Evolutionary conservation across 2,329 filamentous ascomycete genomes (phyloP).

Genomic region (Cordyceps farinosa): DNA sequence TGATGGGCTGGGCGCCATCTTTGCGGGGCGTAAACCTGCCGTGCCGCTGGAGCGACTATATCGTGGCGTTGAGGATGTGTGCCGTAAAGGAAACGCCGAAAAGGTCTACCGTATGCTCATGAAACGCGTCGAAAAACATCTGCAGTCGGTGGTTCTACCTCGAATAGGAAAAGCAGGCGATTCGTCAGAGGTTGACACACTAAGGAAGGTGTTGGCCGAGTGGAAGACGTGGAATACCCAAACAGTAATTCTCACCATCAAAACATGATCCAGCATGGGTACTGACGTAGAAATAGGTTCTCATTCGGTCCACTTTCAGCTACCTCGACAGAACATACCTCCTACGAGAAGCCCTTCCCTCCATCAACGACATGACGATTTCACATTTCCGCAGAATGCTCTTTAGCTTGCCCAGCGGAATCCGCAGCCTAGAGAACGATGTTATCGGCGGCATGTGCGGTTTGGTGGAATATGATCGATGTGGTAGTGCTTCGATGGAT

Average conservation of each 20-base stretch:
- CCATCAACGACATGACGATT: slow-evolving; percentile 79
- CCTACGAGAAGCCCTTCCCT: slow-evolving; percentile 63
- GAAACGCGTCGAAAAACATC: slow-evolving; percentile 62
- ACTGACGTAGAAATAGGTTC: slow-evolving; percentile 47
- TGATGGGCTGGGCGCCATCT: slow-evolving; percentile 68
- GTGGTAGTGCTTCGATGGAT: slow-evolving; percentile 54
- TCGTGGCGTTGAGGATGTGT: slow-evolving; percentile 86
- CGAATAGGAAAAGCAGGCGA: slow-evolving; percentile 49
- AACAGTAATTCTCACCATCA: slow-evolving; percentile 51
- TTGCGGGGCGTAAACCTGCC: slow-evolving; percentile 59
- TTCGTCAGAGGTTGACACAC: slow-evolving; percentile 56
- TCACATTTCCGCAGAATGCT: slow-evolving; percentile 65
- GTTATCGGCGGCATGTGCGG: slow-evolving; percentile 61
- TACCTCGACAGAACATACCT: slow-evolving; percentile 91
- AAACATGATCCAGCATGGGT: background rate
- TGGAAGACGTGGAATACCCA: slow-evolving; percentile 81
- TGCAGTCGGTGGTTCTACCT: slow-evolving; percentile 59
- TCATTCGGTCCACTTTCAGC: slow-evolving; percentile 85
- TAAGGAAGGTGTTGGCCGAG: slow-evolving; percentile 51
- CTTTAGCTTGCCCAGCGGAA: slow-evolving; percentile 35
- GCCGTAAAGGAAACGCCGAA: slow-evolving; percentile 69
- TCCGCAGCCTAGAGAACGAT: slow-evolving; percentile 30
- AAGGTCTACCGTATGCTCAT: slow-evolving; percentile 65
- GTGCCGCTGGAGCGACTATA: slow-evolving; percentile 86
- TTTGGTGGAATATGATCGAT: slow-evolving; percentile 70